Base-by-base conservation (phyloP, 257 asterid genomes). In the Nicotiana benthamiana region DNA sequence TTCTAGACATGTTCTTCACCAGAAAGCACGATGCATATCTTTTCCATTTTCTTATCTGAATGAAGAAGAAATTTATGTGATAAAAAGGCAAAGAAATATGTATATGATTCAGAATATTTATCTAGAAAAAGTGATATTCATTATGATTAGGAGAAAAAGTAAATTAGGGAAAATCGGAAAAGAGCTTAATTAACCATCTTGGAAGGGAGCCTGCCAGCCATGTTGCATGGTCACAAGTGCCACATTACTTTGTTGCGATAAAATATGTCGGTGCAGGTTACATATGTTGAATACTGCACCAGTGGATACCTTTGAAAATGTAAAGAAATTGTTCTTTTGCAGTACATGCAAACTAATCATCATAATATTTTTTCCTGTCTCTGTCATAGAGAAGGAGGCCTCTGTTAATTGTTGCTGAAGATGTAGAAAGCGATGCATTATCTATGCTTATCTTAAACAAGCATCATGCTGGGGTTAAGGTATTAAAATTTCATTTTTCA, bases 341-440 rank as follows among this genome's bases (percentile, higher is more conserved):
- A 57, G 64, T 75, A 63, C 67, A 53, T 75, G 72, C 26, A 48
- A 28, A 26, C 4, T 74, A 81, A 59, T 57, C 57, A 57, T 75
- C 76, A 20, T 61, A 79, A 30, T 62, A 54, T 60, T 79, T 61
- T 77, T 82, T 68, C 75, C 43, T 75, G 59, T 52, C 64, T 82
- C 8, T 75, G 53, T 11, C 43, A 8, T 90, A 94, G 97, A 89
- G 89, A 88, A 84, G 77, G 75, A 90, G 90, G 66, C 94, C 98
- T 75, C 81, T 94, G 83, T 89, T 94, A 48, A 86, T 94, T 83
- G 97, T 94, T 83, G 97, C 98, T 24, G 98, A 94, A 89, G 98
- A 91, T 83, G 85, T 93, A 63, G 97, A 90, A 77, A 94, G 93
- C 83, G 97, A 92, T 79, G 85, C 88, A 53, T 93, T 94, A 66